These are phyloP conservation scores for Ganoderma multipileum DNA, from an alignment of 1,284 basidiomycete species.

Conservation along the genomic window DNA sequence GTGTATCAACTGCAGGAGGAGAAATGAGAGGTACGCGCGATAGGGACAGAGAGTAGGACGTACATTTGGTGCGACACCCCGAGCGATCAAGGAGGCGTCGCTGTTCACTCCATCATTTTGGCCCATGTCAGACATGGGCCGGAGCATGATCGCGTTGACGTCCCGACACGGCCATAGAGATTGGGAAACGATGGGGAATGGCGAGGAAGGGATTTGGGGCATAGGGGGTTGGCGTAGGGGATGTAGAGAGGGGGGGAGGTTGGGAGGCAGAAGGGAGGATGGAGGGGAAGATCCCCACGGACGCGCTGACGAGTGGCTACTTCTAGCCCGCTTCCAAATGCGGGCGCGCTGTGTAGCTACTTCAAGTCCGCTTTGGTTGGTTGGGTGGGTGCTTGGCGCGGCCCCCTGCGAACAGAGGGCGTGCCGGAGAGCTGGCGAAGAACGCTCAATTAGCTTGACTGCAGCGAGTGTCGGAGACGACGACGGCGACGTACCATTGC, in stretches of 20 bases:
- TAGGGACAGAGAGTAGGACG: neutral
- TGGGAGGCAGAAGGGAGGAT: neutral
- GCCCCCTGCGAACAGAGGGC: neutral
- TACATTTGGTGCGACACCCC: neutral
- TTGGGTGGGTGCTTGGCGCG: neutral
- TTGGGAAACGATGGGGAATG: neutral
- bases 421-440: neutral
- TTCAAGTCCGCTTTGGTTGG: neutral
- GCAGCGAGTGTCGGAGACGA: neutral
- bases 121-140: neutral
- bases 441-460: neutral
- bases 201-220: neutral
- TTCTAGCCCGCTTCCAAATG: neutral
- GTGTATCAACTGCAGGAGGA: too few species aligned
- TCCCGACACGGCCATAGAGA: neutral
- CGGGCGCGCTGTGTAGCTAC: neutral
- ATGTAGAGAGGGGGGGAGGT: neutral
- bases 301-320: neutral
- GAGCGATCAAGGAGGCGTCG: neutral
- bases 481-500: neutral
- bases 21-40: neutral
- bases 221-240: neutral
- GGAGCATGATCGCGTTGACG: too few species aligned
- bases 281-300: neutral
- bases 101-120: neutral